Evolutionary conservation across 2,329 filamentous ascomycete species (phyloP).

Genomic region (Stylonectria norvegica): DNA sequence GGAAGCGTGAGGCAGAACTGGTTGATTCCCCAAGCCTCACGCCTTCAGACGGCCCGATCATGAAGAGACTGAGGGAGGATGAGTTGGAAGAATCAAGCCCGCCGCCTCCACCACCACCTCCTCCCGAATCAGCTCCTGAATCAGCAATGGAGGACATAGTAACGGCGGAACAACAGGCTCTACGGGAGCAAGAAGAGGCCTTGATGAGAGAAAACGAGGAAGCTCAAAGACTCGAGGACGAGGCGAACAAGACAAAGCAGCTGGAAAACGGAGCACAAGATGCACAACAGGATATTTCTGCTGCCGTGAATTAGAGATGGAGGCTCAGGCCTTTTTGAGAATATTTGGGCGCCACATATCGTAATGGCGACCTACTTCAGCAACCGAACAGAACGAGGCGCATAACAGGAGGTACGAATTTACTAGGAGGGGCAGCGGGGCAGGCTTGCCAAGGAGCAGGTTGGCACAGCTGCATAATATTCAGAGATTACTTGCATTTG

Average conservation of each 20-base stretch:
- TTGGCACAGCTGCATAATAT: neutral
- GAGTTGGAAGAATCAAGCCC: conserved; percentile 37
- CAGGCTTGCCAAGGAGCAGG: conserved; percentile 1
- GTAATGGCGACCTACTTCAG: conserved; percentile 10
- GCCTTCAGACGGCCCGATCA: conserved; percentile 54
- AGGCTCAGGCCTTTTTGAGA: conserved; percentile 6
- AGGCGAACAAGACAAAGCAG: conserved; percentile 34
- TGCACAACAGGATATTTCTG: conserved; percentile 20
- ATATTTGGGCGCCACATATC: conserved; percentile 8
- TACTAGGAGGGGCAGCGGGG: conserved; percentile 9
- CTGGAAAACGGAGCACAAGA: conserved; percentile 24
- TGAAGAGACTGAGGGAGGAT: conserved; percentile 51
- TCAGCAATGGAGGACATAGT: conserved; percentile 34
- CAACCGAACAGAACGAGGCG: conserved; percentile 14
- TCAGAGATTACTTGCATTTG: conserved; percentile 20
- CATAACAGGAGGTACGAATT: conserved; percentile 23
- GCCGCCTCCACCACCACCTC: conserved; percentile 49
- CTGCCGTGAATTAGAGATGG: conserved; percentile 13
- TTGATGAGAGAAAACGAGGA: conserved; percentile 54
- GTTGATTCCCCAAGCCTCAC: conserved; percentile 43
- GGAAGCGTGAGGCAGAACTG: conserved; percentile 53
- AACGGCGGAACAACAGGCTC: conserved; percentile 42
- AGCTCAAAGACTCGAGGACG: conserved; percentile 50
- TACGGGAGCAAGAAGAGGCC: conserved; percentile 49
- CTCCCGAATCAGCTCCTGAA: conserved; percentile 47